Evolutionary conservation across 2,329 filamentous ascomycete species (phyloP).

Genomic region (Gnomoniopsis smithogilvyi): DNA sequence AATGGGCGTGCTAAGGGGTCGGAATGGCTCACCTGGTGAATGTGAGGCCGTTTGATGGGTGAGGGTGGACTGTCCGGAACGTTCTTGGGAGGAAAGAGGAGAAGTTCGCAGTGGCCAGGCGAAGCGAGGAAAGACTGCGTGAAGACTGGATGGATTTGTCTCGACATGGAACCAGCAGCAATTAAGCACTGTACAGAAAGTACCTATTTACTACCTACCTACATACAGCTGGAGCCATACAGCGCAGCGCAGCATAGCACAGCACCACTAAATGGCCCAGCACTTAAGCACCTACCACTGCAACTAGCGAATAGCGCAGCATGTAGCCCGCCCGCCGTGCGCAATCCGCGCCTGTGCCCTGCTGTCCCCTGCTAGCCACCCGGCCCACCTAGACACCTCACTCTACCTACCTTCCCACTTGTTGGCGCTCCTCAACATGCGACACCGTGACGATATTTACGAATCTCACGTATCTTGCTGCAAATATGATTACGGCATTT

Average conservation of each 20-base stretch:
- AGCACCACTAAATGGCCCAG: too few species aligned
- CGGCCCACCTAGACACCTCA: slow-evolving; percentile 17
- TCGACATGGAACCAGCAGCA: slow-evolving; percentile 15
- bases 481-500: neutral
- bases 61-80: slow-evolving; percentile 25
- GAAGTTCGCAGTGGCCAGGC: slow-evolving; percentile 24
- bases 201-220: too few species aligned
- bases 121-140: slow-evolving; percentile 7
- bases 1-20: slow-evolving; percentile 10
- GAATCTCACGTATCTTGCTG: neutral
- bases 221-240: too few species aligned
- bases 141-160: slow-evolving; percentile 23
- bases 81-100: slow-evolving; percentile 28
- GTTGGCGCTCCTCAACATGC: neutral
- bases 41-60: slow-evolving; percentile 26
- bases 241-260: too few species aligned
- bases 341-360: slow-evolving; percentile 11
- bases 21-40: slow-evolving; percentile 25
- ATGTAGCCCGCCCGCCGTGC: slow-evolving; percentile 15
- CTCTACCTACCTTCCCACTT: slow-evolving; percentile 3
- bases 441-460: neutral
- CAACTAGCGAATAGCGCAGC: slow-evolving; percentile 20
- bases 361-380: slow-evolving; percentile 3
- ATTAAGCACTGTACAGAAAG: too few species aligned
- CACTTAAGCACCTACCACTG: too few species aligned